Percentiles rank a stretch among this genome's conserved stretches.
phyloP scores from a whole-genome alignment of 805 yeast genomes.

The Priceomyces castillae region DNA sequence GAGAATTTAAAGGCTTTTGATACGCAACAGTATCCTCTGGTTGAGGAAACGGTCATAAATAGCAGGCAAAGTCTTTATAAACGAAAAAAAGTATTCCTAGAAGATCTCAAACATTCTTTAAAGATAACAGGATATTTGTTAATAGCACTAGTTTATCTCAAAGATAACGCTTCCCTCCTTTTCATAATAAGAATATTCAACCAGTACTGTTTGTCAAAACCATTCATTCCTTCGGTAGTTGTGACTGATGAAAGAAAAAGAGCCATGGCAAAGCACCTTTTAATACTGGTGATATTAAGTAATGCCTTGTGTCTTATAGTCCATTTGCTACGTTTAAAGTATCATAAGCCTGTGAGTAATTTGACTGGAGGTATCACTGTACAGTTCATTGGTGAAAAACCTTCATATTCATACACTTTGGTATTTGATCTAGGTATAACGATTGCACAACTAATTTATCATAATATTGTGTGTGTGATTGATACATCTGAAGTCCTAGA shows the following conservation, averaged over 20 bases:
- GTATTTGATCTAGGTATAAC: slow-evolving; percentile 25
- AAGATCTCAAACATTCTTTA: slow-evolving; percentile 32
- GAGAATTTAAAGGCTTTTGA: slow-evolving; percentile 25
- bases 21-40: slow-evolving; percentile 30
- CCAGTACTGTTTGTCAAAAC: slow-evolving; percentile 30
- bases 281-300: slow-evolving; percentile 20
- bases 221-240: slow-evolving; percentile 20
- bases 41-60: slow-evolving; percentile 39
- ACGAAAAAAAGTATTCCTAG: slow-evolving; percentile 39
- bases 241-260: slow-evolving; percentile 25
- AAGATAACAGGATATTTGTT: slow-evolving; percentile 35
- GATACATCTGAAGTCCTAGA: slow-evolving; percentile 30
- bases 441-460: slow-evolving; percentile 29
- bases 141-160: slow-evolving; percentile 37
- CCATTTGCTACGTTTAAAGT: slow-evolving; percentile 30
- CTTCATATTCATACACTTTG: slow-evolving; percentile 26
- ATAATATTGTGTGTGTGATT: slow-evolving; percentile 30
- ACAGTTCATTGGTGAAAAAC: slow-evolving; percentile 40
- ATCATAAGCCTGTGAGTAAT: slow-evolving; percentile 11
- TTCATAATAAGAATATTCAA: slow-evolving; percentile 23
- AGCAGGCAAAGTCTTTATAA: slow-evolving; percentile 41
- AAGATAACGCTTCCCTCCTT: slow-evolving; percentile 38
- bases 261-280: slow-evolving; percentile 26
- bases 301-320: slow-evolving; percentile 22
- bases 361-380: slow-evolving; percentile 35